Evolutionary conservation across 2,329 filamentous ascomycete genomes (phyloP).

Genomic region (Aspergillus ochraceus): DNA sequence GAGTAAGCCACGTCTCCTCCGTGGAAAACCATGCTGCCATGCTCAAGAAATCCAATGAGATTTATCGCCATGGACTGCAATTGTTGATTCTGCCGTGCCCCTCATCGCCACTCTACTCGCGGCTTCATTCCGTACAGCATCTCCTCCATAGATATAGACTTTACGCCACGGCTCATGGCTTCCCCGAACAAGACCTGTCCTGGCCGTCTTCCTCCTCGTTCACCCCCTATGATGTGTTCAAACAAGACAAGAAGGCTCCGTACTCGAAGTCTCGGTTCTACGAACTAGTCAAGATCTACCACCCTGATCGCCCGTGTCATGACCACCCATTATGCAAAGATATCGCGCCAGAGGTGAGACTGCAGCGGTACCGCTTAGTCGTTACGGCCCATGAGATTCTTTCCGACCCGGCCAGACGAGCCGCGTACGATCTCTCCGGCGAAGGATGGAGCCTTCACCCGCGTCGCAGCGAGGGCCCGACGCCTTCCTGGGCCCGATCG

Average conservation of each 20-base stretch:
- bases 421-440: slow-evolving; percentile 78
- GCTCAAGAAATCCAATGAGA: slow-evolving; percentile 48
- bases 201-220: slow-evolving; percentile 47
- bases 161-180: slow-evolving; percentile 35
- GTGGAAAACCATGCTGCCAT: slow-evolving; percentile 42
- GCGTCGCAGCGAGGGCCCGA: slow-evolving; percentile 27
- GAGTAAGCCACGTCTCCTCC: slow-evolving; percentile 20
- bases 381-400: slow-evolving; percentile 87
- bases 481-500: slow-evolving; percentile 19
- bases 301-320: slow-evolving; percentile 69
- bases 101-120: slow-evolving; percentile 26
- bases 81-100: slow-evolving; percentile 28
- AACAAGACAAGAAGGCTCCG: slow-evolving; percentile 58
- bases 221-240: slow-evolving; percentile 90
- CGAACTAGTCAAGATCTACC: slow-evolving; percentile 91
- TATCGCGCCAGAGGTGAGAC: slow-evolving; percentile 61
- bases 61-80: slow-evolving; percentile 41
- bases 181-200: slow-evolving; percentile 31
- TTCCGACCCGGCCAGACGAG: slow-evolving; percentile 74
- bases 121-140: slow-evolving; percentile 22
- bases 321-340: slow-evolving; percentile 44
- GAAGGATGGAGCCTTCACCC: slow-evolving; percentile 69
- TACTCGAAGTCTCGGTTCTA: slow-evolving; percentile 88
- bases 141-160: slow-evolving; percentile 19
- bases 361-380: slow-evolving; percentile 89